Conservation (phyloP, 176 grass and related monocot genomes). For the Musa beccarii region DNA sequence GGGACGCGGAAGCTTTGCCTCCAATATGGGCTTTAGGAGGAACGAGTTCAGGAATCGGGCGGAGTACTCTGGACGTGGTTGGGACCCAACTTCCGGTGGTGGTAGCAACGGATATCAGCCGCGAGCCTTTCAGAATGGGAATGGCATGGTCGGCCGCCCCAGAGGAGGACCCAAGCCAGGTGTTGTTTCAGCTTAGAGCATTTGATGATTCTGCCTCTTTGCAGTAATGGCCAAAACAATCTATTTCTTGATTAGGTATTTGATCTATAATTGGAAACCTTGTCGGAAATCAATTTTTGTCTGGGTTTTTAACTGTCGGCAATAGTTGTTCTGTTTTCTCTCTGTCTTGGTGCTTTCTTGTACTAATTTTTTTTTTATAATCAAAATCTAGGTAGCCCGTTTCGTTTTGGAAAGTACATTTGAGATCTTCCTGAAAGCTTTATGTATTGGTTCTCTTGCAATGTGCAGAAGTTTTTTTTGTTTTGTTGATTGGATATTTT, state of each 20-base stretch:
- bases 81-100: slow-evolving; percentile 9
- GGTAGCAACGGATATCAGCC: slow-evolving; percentile 8
- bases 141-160: not conserved
- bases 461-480: not conserved
- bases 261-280: not conserved
- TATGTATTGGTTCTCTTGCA: not conserved
- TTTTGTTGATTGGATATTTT: too few species aligned
- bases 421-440: not conserved
- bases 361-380: not conserved
- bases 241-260: not conserved
- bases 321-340: not conserved
- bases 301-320: not conserved
- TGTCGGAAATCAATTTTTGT: not conserved
- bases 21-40: slow-evolving; percentile 11
- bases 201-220: not conserved
- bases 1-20: slow-evolving; percentile 10
- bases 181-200: not conserved
- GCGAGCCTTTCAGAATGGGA: slow-evolving; percentile 30
- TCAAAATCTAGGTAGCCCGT: not conserved
- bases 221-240: too few species aligned
- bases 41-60: slow-evolving; percentile 39
- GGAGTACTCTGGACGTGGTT: slow-evolving; percentile 32
- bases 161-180: slow-evolving; percentile 2
- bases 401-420: not conserved
- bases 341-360: not conserved